Percentiles rank a stretch among this genome's conserved stretches.
Conservation (phyloP, 106 monocot species). For the Acorus gramineus region DNA sequence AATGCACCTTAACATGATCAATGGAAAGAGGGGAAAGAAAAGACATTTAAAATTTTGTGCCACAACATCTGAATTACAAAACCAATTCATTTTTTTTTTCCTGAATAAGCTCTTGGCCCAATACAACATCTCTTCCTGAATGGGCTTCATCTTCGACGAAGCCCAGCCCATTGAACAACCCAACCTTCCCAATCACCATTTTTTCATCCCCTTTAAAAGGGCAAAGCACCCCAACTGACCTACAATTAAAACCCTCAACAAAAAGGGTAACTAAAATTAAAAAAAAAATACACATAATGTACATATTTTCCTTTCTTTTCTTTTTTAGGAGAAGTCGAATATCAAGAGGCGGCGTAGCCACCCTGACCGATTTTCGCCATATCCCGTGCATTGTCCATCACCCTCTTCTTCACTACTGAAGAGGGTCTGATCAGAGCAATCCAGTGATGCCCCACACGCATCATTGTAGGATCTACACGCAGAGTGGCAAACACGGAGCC, state of each 20-base stretch:
- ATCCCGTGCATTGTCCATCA: conserved; percentile 84
- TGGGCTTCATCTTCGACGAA: conserved; percentile 15
- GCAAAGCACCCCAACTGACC: neutral
- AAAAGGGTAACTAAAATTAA: conserved; percentile 1
- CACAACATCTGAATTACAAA: no score
- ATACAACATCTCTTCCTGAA: no score
- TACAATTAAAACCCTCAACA: neutral
- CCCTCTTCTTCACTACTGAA: conserved; percentile 91
- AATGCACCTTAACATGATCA: no score
- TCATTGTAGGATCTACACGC: conserved; percentile 79
- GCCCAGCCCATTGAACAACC: conserved; percentile 1
- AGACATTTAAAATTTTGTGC: no score
- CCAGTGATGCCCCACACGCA: conserved; percentile 79
- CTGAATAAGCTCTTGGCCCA: no score
- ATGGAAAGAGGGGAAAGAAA: no score
- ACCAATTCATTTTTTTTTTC: no score
- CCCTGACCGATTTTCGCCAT: conserved; percentile 58
- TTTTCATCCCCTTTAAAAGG: neutral
- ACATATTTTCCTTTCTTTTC: no score
- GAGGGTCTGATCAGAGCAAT: conserved; percentile 94
- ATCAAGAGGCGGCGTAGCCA: conserved; percentile 57
- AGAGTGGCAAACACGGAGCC: conserved; percentile 92
- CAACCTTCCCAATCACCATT: conserved; percentile 12
- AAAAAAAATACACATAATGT: neutral
- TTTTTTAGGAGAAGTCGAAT: conserved; percentile 18